A percentile compares a stretch with the other conserved stretches of the same genome.
Conservation (phyloP, 495 filamentous ascomycete genomes). For the Rostrohypoxylon terebratum region DNA sequence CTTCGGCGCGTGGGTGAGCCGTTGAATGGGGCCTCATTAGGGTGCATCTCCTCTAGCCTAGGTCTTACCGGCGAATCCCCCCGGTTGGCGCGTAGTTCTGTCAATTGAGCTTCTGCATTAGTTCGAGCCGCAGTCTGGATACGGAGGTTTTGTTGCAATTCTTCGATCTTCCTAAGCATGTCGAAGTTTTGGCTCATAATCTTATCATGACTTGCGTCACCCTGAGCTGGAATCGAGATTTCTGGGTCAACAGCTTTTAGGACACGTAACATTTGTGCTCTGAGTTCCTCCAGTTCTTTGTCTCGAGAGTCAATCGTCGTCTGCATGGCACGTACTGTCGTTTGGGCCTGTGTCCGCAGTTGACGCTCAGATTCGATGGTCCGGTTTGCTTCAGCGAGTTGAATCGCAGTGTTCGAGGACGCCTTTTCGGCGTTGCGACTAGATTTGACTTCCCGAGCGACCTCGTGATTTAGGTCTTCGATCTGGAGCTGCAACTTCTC, state of each 20-base stretch:
- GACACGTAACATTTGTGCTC: slow-evolving; percentile 80
- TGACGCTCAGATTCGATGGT: slow-evolving; percentile 92
- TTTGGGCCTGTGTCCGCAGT: slow-evolving; percentile 84
- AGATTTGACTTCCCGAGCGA: slow-evolving; percentile 88
- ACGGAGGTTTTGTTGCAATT: slow-evolving; percentile 85
- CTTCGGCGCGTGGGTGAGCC: slow-evolving; percentile 81
- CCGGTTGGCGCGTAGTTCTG: slow-evolving; percentile 80
- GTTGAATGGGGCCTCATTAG: slow-evolving; percentile 80
- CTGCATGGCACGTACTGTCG: slow-evolving; percentile 85
- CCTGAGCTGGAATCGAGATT: slow-evolving; percentile 55
- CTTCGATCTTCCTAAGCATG: slow-evolving; percentile 87
- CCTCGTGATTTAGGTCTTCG: slow-evolving; percentile 94
- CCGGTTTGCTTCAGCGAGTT: slow-evolving; percentile 89
- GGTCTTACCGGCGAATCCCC: slow-evolving; percentile 78
- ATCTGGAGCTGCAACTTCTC: slow-evolving; percentile 90
- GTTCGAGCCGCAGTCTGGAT: slow-evolving; percentile 84
- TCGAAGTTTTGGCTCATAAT: slow-evolving; percentile 73
- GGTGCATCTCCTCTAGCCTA: slow-evolving; percentile 84
- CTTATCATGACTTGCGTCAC: slow-evolving; percentile 63
- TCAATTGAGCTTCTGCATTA: slow-evolving; percentile 85
- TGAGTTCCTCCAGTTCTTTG: slow-evolving; percentile 81
- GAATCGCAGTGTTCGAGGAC: slow-evolving; percentile 82
- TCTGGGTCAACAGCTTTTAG: slow-evolving; percentile 90
- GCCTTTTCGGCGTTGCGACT: slow-evolving; percentile 91
- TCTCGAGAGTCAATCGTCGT: slow-evolving; percentile 78